Base-by-base conservation (phyloP, 192 early-diverging fungal species). In the Chytriomyces sp. region DNA sequence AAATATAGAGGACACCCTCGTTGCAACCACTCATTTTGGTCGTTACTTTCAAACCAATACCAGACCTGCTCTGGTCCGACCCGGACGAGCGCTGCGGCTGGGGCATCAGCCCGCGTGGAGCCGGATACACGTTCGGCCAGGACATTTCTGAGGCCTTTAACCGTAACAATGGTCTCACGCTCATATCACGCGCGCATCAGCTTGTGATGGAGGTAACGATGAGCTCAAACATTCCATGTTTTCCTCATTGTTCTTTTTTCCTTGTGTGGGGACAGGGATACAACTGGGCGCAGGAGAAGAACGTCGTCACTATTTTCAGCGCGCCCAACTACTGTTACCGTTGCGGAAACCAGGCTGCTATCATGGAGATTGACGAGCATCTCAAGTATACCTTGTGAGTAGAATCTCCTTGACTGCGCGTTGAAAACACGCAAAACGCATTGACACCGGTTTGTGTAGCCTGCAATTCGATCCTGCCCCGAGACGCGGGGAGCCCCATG, bases 321-420 rank as follows among this genome's bases (percentile, higher is more conserved):
- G 97, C 97, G 49, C 97, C 97, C 34, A 99, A 99, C 82, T 99
- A 99, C 85, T 98, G 97, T 81, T 99, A 99, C 89, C 90, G 97
- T 52, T 99, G 97, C 76, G 97, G 97, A 56, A 99, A 99, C 79
- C 96, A 98, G 87, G 97, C 97, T 33, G 97, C 97, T 34, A 99
- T 99, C 77, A 98, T 99, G 97, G 97, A 99, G 79, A 92, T 99
- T 75, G 97, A 99, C 77, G 95, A 99, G 82, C 90, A 97, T 81
- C 84, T 99, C 84, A 98, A 98, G 88, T 98, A 98, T 81, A 96
- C 96, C 59, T 99, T 98, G 92, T 93, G 82, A 79, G 86, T 49
- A n/a, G n/a, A n/a, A n/a, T n/a, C n/a, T n/a, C n/a, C n/a, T n/a
- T n/a, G n/a, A n/a, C n/a, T n/a, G n/a, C n/a, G n/a, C n/a, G n/a